Percentiles rank a stretch among this genome's conserved stretches.
Evolutionary conservation across 2,329 filamentous ascomycete species (phyloP).

Genomic region (Neopestalotiopsis sp.): DNA sequence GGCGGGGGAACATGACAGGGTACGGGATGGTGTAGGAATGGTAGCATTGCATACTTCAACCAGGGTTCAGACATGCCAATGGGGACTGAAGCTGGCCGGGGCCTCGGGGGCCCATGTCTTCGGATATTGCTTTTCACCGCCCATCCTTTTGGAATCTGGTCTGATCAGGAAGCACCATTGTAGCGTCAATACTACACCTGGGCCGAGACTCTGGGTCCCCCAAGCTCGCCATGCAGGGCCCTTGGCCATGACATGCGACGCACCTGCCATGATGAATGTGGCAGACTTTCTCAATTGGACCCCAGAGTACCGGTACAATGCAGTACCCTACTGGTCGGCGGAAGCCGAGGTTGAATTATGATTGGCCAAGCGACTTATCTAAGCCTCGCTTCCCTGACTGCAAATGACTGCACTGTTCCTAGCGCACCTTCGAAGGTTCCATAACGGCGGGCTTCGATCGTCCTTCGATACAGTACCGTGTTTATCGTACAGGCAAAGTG

Average conservation of each 20-base stretch:
- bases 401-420: neutral
- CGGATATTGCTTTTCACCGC: neutral
- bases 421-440: neutral
- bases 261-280: neutral
- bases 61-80: neutral
- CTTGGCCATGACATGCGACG: neutral
- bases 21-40: neutral
- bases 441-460: neutral
- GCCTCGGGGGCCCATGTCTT: neutral
- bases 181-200: neutral
- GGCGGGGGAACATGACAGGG: constrained; percentile 6
- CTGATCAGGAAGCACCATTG: neutral
- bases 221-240: neutral
- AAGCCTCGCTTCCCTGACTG: neutral
- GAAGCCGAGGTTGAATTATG: neutral
- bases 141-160: neutral
- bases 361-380: neutral
- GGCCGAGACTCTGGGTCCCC: neutral
- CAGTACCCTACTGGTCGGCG: neutral
- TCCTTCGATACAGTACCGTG: neutral
- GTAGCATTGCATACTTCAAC: neutral
- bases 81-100: neutral
- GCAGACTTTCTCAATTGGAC: neutral
- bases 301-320: neutral
- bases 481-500: no score